Conservation (phyloP, 768 basidiomycete species). For the Mycena rebaudengoi region DNA sequence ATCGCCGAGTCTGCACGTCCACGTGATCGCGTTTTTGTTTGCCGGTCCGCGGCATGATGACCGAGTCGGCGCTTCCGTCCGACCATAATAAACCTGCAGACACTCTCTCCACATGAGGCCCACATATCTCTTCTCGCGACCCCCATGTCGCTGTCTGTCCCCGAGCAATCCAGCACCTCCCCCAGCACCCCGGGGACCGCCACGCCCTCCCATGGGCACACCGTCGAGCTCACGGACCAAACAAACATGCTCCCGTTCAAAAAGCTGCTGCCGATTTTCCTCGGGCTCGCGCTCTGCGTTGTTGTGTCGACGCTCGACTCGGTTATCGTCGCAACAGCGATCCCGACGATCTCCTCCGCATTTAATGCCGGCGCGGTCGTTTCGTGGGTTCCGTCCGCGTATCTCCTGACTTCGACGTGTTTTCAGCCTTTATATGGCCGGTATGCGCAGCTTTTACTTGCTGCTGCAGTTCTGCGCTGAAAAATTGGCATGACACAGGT, state of each 20-base stretch:
- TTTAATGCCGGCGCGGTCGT: conserved; percentile 71
- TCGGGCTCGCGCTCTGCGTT: conserved; percentile 66
- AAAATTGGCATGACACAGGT: conserved; percentile 24
- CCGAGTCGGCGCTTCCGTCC: too few species aligned
- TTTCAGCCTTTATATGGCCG: conserved; percentile 71
- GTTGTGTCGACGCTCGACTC: conserved; percentile 73
- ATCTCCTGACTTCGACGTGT: conserved; percentile 71
- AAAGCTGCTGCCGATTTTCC: conserved; percentile 69
- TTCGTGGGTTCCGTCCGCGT: conserved; percentile 79
- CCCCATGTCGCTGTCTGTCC: conserved; percentile 4
- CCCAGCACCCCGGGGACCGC: conserved; percentile 9
- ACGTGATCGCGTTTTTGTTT: conserved; percentile 6
- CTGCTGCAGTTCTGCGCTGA: not conserved
- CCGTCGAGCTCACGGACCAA: conserved; percentile 68
- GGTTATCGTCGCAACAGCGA: conserved; percentile 76
- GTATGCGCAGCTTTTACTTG: not conserved
- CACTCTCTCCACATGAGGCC: not conserved
- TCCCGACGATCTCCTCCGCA: conserved; percentile 73
- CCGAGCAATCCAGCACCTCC: not conserved
- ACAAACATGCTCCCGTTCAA: conserved; percentile 76
- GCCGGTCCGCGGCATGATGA: too few species aligned
- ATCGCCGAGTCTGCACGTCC: not conserved
- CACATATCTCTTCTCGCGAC: conserved; percentile 2
- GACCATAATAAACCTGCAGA: not conserved
- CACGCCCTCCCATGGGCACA: conserved; percentile 6